Evolutionary conservation across 257 asterid species (phyloP).

Genomic region (Ilex aquifolium): DNA sequence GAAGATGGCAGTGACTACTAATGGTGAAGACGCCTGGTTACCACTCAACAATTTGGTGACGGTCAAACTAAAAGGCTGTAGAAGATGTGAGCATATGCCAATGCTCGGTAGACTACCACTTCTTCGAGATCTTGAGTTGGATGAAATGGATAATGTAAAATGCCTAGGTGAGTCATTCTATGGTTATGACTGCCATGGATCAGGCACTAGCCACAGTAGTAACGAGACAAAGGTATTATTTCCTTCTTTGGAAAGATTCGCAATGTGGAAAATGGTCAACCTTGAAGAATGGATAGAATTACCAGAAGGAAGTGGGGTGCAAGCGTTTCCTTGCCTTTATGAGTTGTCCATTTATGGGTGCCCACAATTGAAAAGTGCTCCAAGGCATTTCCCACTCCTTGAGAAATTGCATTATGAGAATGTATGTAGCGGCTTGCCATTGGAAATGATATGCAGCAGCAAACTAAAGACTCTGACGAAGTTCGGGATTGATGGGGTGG

Average conservation of each 20-base stretch:
- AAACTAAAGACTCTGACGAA: conserved; percentile 3
- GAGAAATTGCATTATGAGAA: background rate
- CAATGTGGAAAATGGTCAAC: conserved; percentile 7
- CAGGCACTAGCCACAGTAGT: background rate
- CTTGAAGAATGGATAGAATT: conserved; percentile 19
- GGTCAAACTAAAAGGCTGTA: conserved; percentile 1
- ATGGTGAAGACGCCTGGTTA: background rate
- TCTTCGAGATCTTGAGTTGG: conserved; percentile 6
- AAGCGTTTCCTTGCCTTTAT: conserved; percentile 19
- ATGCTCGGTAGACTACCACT: conserved; percentile 9
- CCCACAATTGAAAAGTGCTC: conserved; percentile 11
- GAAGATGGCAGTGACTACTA: background rate
- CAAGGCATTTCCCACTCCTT: conserved; percentile 22
- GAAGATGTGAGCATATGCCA: conserved; percentile 16
- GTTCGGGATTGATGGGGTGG: background rate
- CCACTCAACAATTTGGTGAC: conserved; percentile 9
- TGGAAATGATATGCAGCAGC: conserved; percentile 9
- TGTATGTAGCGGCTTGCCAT: background rate
- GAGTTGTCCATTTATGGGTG: conserved; percentile 1
- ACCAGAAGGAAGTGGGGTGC: background rate
- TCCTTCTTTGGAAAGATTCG: conserved; percentile 13
- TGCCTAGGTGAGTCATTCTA: conserved; percentile 22
- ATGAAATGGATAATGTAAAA: conserved; percentile 5
- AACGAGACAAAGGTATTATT: conserved; percentile 6
- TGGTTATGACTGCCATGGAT: background rate